Percentiles rank a stretch among this genome's conserved stretches.
Evolutionary conservation across 2,329 filamentous ascomycete species (phyloP).

Genomic region (Epichloe hybrida): DNA sequence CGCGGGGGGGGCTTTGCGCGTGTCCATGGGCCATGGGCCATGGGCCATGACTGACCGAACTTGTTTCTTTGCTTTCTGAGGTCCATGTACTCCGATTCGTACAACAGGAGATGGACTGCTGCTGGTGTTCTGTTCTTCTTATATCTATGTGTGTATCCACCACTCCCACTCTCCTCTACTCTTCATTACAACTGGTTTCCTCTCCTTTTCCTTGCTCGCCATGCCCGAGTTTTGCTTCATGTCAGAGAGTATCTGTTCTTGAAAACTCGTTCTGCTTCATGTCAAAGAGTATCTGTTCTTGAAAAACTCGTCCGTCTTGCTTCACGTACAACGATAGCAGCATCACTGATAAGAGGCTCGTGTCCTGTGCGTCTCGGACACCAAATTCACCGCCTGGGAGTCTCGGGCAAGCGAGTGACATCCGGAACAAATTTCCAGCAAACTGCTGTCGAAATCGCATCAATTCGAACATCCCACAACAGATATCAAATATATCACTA

Average conservation of each 20-base stretch:
- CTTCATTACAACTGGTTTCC: constrained; percentile 9
- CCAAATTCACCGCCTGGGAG: background rate
- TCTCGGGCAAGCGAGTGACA: background rate
- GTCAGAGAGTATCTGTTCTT: background rate
- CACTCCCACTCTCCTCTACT: constrained; percentile 15
- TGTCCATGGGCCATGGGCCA: background rate
- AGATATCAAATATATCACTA: background rate
- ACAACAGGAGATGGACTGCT: constrained; percentile 4
- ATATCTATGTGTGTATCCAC: constrained; percentile 23
- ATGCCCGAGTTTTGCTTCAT: background rate
- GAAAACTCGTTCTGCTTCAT: background rate
- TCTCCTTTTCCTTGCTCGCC: constrained; percentile 3
- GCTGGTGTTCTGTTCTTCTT: constrained; percentile 12
- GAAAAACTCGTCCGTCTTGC: background rate
- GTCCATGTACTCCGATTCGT: background rate
- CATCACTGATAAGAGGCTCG: background rate
- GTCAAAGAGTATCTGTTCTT: background rate
- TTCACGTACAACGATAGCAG: background rate
- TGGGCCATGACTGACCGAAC: background rate
- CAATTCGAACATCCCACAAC: background rate
- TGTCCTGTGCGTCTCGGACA: background rate
- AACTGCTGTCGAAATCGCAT: too few species aligned
- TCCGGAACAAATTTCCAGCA: background rate
- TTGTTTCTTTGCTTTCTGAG: constrained; percentile 1
- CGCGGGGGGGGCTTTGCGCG: background rate